Evolutionary conservation across 108 stramenopile genomes (phyloP).

Genomic region (Aureococcus anophagefferens): DNA sequence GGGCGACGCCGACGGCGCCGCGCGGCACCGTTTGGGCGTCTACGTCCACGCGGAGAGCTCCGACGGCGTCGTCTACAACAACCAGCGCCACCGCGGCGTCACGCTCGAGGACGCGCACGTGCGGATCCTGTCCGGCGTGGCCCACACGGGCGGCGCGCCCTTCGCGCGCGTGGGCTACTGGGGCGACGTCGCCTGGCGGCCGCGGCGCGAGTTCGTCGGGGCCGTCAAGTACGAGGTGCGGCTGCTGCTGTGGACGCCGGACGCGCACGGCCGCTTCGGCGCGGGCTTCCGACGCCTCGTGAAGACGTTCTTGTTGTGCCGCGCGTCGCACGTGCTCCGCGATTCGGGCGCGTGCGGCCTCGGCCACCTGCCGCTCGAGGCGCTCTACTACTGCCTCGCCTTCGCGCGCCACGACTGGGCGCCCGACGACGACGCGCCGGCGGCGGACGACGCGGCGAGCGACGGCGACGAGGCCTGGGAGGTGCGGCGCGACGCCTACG

Average conservation of each 20-base stretch:
- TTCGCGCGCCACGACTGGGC: too few species aligned
- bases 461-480: too few species aligned
- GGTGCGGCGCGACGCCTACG: too few species aligned
- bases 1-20: too few species aligned
- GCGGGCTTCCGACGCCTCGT: background rate
- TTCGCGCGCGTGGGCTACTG: background rate
- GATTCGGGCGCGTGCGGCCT: too few species aligned
- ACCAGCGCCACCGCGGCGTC: background rate
- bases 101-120: conserved; percentile 1
- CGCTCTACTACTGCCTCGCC: too few species aligned
- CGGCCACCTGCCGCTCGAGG: too few species aligned
- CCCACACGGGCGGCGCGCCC: background rate
- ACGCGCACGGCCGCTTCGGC: conserved; percentile 1
- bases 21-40: too few species aligned
- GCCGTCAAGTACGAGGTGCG: conserved; percentile 2
- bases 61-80: conserved; percentile 5
- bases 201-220: conserved; percentile 9
- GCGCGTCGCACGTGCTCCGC: too few species aligned
- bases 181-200: conserved; percentile 1
- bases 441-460: too few species aligned
- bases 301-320: background rate
- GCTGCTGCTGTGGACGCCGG: conserved; percentile 4
- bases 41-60: too few species aligned
- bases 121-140: background rate
- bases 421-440: too few species aligned